These are phyloP conservation scores for Gaultheria prostrata DNA, from an alignment of 148 eudicot genomes.

Conservation along the genomic window DNA sequence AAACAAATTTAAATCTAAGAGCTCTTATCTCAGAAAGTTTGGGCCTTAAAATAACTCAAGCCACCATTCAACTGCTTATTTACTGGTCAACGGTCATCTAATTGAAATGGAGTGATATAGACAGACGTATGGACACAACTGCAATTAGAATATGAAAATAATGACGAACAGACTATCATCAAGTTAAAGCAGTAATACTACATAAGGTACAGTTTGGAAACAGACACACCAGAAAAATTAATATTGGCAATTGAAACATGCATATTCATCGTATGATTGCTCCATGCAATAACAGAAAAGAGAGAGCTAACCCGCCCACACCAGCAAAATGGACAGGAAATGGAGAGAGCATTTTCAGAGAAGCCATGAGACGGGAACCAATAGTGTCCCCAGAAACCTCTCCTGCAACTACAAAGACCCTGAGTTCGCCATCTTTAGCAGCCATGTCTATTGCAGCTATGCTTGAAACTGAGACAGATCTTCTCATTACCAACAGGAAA, in stretches of 20 bases:
- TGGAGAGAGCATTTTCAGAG: constrained; percentile 67
- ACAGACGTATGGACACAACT: neutral
- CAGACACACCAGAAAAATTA: neutral
- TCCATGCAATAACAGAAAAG: neutral
- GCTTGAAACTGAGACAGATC: constrained; percentile 47
- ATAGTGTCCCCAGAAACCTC: constrained; percentile 94
- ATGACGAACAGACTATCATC: neutral
- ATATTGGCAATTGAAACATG: neutral
- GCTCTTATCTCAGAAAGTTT: neutral
- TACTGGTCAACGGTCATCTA: neutral
- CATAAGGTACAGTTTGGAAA: neutral
- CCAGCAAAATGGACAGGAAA: constrained; percentile 76
- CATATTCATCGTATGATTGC: neutral
- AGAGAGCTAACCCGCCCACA: constrained; percentile 72
- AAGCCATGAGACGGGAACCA: constrained; percentile 80
- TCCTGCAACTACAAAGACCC: constrained; percentile 87
- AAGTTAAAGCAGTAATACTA: neutral
- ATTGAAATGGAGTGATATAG: neutral
- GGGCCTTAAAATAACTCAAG: neutral
- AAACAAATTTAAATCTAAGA: neutral
- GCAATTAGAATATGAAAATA: neutral
- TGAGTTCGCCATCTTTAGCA: constrained; percentile 79
- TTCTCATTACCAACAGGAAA: constrained; percentile 27
- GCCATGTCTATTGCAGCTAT: constrained; percentile 61
- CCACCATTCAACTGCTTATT: neutral